Base-by-base conservation (phyloP, 768 basidiomycete species). In the Phanerochaete carnosa region DNA sequence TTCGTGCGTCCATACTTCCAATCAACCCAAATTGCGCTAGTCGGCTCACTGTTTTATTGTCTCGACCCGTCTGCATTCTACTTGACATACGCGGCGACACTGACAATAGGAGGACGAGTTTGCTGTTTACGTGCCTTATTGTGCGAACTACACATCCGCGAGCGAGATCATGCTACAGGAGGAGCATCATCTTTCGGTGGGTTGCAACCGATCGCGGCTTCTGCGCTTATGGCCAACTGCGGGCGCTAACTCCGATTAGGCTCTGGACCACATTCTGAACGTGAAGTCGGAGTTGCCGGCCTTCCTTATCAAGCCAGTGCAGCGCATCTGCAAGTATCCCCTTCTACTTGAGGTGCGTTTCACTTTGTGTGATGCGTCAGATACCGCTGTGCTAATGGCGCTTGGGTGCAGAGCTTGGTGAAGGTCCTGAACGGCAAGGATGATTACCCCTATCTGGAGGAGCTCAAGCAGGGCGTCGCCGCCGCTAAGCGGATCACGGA, bases 271-370 rank as follows among this genome's bases (percentile, higher is more conserved):
- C 74, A 79, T 93, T 79, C 91, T 95, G 76, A 92, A 94, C 67
- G 88, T 89, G 68, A 91, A 91, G 72, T 89, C 90, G 70, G 97
- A 99, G 70, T 81, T 99, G 32, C 92, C 93, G 61, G 94, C 94
- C 9, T 96, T 98, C 77, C 85, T 98, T 62, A 98, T 98, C 82
- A 98, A 98, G 78, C 97, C 97, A 7, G 90, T 99, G 52, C 97
- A 99, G 74, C 87, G 97, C 63, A 90, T 98, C 66, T 97, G 96
- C 84, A 98, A 98, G 80, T 98, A 98, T 73, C 95, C 95, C 26
- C 81, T 99, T 15, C 83, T 98, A 25, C 86, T 99, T 67, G 91
- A 92, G 72, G 94, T 94, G 70, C 70, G 88, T 78, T 64, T 55
- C 65, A 52, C 54, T 19, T 19, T 32, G 12, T 19, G 51, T 52